Evolutionary conservation across 305 asterid genomes (phyloP).

Genomic region (Nicotiana rustica): DNA sequence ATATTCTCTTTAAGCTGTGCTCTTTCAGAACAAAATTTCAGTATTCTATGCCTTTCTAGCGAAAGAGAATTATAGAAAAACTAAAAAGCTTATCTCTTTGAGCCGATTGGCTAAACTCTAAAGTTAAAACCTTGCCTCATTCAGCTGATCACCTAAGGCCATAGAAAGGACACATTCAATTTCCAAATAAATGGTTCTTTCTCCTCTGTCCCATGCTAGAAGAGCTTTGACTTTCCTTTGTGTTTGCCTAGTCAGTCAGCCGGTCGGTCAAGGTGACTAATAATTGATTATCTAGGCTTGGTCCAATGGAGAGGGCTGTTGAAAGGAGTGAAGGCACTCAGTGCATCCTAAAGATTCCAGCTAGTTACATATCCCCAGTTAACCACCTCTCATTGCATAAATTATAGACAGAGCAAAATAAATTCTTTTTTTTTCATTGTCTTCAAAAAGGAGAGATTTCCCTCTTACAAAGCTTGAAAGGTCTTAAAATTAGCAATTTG

Average conservation of each 20-base stretch:
- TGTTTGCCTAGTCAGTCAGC: neutral
- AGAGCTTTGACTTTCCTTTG: conserved; percentile 11
- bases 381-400: conserved; percentile 11
- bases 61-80: neutral
- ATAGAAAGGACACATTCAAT: neutral
- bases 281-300: conserved; percentile 2
- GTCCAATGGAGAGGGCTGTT: conserved; percentile 8
- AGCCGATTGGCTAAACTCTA: neutral
- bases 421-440: neutral
- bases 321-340: neutral
- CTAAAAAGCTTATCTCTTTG: neutral
- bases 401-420: neutral
- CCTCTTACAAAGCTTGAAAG: neutral
- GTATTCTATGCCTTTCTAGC: neutral
- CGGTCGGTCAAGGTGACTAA: neutral
- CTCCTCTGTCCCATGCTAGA: conserved; percentile 23
- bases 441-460: conserved; percentile 5
- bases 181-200: neutral
- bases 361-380: conserved; percentile 1
- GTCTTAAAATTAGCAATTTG: conserved; percentile 18
- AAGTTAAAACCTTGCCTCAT: neutral
- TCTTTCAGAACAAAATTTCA: neutral
- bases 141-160: neutral
- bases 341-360: neutral
- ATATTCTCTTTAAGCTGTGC: neutral